Base-by-base conservation (phyloP, 208 protist species). In the Acanthamoeba divionensis region DNA sequence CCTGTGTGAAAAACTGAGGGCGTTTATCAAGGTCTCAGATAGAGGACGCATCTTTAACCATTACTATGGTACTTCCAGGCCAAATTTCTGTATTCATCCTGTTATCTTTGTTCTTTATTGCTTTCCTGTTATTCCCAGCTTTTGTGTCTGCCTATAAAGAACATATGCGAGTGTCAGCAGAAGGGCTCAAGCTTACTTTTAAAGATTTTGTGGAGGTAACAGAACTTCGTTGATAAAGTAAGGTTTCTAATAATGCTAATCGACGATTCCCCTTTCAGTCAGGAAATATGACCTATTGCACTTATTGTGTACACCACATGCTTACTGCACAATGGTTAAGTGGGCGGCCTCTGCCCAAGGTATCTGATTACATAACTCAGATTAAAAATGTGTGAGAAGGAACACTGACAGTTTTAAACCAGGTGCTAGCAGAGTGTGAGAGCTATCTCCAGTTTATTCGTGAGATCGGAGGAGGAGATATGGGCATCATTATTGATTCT, bases 1-100 rank as follows among this genome's bases (percentile, higher is more conserved):
- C 24, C 44, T 85, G 50, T 85, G 75, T 41, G 75, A 85, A 33
- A 85, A 85, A 21, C 75, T 66, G 36, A 66, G 65, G 52, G 75
- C 75, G 8, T 54, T 66, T 15, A 66, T 54, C 18, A 48, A 54
- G 33, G 60, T 85, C 21, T 48, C 75, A 9, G 75, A 85, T 26
- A 48, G 75, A 6, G 75, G 75, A 10, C 52, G 65, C 12, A 54
- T 85, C 36, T 85, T 48, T 48, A 54, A 85, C 33, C 41, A 66
- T 38, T 85, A 66, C 50, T 85, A 85, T 36, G 60, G 71, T 82
- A 82, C 71, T 26, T 7, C 13, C 33, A 24, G 2, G 0, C 1
- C 3, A 8, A n/a, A n/a, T n/a, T 24, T 67, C 10, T 77, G 18
- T 3, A 31, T 15, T 13, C 24, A 2, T 41, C 36, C 21, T 54